These are phyloP conservation scores for Trichomonascaceae sp. DNA, from an alignment of 1,139 yeast genomes.

Conservation along the genomic window DNA sequence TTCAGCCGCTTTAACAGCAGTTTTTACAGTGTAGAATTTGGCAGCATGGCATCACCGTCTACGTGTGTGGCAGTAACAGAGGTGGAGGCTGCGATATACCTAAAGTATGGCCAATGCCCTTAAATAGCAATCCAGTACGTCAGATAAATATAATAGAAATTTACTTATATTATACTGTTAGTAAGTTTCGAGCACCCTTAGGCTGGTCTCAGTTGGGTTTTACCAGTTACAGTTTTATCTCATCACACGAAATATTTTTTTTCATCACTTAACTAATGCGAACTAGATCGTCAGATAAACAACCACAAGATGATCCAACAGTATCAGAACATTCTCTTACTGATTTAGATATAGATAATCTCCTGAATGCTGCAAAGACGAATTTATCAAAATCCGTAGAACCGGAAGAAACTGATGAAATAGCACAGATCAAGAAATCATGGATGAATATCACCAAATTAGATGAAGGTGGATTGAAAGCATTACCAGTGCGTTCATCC, in stretches of 20 bases:
- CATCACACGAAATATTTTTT: neutral
- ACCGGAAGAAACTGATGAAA: neutral
- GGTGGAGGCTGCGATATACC: too few species aligned
- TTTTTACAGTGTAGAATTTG: too few species aligned
- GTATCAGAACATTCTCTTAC: neutral
- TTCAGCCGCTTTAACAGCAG: too few species aligned
- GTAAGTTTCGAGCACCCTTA: too few species aligned
- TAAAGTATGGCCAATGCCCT: too few species aligned
- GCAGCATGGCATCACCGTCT: too few species aligned
- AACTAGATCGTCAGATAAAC: neutral
- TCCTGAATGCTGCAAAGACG: constrained; percentile 22
- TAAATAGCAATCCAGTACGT: too few species aligned
- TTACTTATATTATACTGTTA: too few species aligned
- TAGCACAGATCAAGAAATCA: constrained; percentile 16
- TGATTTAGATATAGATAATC: constrained; percentile 19
- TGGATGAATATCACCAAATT: constrained; percentile 25
- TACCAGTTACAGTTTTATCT: too few species aligned
- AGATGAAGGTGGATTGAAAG: constrained; percentile 14
- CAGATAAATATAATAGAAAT: too few species aligned
- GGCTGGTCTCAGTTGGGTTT: too few species aligned
- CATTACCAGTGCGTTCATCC: constrained; percentile 1
- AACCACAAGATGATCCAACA: neutral
- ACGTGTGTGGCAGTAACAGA: too few species aligned
- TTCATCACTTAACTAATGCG: neutral
- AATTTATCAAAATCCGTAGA: constrained; percentile 11